A percentile compares a stretch with the other conserved stretches of the same genome.
Evolutionary conservation across 352 stramenopile genomes (phyloP).

Genomic region (Phytopythium vexans): DNA sequence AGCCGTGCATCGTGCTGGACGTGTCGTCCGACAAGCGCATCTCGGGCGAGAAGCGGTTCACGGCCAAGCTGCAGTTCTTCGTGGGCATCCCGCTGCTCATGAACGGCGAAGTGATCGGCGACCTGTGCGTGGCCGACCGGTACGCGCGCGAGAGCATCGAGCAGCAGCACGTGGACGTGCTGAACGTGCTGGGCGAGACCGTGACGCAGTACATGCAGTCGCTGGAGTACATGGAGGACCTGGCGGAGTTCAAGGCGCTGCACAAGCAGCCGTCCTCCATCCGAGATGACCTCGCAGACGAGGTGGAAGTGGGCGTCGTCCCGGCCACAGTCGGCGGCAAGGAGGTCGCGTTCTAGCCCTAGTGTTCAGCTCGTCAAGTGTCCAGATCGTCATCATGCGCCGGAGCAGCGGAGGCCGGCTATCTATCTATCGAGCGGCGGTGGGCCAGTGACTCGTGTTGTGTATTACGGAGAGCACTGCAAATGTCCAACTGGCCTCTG

Average conservation of each 20-base stretch:
- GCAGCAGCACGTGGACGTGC: conserved; percentile 80
- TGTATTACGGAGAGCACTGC: too few relatives aligned
- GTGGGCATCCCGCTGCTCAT: conserved; percentile 83
- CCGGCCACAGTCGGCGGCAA: conserved; percentile 34
- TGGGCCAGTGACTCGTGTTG: background rate
- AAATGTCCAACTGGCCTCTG: background rate
- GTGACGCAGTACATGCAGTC: conserved; percentile 89
- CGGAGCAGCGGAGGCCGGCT: background rate
- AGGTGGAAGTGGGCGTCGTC: conserved; percentile 8
- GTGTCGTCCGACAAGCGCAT: conserved; percentile 87
- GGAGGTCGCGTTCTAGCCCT: conserved; percentile 79
- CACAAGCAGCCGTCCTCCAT: background rate
- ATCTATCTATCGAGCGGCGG: conserved; percentile 4
- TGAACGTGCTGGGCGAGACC: conserved; percentile 85
- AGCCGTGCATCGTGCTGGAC: conserved; percentile 86
- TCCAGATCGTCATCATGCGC: background rate
- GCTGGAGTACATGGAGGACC: conserved; percentile 73
- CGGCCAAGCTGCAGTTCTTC: conserved; percentile 86
- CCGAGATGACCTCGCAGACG: conserved; percentile 1
- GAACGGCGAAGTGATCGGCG: conserved; percentile 81
- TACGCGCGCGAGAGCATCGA: conserved; percentile 80
- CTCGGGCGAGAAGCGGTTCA: conserved; percentile 80
- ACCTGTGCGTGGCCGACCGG: conserved; percentile 81
- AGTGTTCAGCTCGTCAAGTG: background rate
- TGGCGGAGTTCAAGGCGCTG: conserved; percentile 57